Evolutionary conservation across 169 alveolate genomes (phyloP).

Genomic region (Besnoitia besnoiti): DNA sequence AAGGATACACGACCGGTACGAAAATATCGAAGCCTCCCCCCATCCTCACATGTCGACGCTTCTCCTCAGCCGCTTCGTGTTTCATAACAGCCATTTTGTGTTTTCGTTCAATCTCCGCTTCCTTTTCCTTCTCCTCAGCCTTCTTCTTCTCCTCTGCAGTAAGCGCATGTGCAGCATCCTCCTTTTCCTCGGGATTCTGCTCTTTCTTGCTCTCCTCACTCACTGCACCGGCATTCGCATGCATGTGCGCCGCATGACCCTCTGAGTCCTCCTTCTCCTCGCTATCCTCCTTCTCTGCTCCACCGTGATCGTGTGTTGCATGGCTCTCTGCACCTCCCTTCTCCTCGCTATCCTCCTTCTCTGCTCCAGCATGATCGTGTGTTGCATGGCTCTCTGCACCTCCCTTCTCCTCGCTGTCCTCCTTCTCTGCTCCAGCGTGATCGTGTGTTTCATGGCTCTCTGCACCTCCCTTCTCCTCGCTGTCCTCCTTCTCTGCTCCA

Average conservation of each 20-base stretch:
- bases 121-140: background rate
- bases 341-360: background rate
- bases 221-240: background rate
- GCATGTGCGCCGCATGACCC: background rate
- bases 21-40: too few species aligned
- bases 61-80: background rate
- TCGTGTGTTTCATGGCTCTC: background rate
- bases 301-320: background rate
- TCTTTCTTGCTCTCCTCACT: background rate
- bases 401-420: background rate
- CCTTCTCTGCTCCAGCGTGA: background rate
- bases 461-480: too few species aligned
- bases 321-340: background rate
- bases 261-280: background rate
- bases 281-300: slow-evolving; percentile 7
- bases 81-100: background rate
- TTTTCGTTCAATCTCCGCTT: background rate
- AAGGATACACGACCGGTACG: too few species aligned
- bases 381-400: background rate
- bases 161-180: background rate
- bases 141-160: background rate
- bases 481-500: too few species aligned
- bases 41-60: background rate
- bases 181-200: slow-evolving; percentile 6
- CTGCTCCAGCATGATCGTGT: background rate